phyloP scores from a whole-genome alignment of 805 yeast species.

The Naumovozyma castellii region DNA sequence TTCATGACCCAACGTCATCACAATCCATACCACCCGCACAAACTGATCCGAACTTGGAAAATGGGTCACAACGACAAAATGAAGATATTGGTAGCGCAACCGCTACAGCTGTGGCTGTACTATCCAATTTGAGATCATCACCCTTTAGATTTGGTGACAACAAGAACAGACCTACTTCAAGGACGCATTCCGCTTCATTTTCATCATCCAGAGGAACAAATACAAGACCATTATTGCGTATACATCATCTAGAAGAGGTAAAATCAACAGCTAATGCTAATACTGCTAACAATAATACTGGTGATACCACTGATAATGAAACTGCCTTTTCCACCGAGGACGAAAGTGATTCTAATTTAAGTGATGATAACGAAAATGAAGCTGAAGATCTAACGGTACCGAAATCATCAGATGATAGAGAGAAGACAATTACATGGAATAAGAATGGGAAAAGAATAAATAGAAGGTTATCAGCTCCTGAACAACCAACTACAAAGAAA shows the following conservation, averaged over 20 bases:
- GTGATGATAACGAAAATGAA: not conserved
- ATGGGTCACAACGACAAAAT: constrained; percentile 3
- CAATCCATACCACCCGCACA: constrained; percentile 7
- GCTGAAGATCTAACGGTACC: no score
- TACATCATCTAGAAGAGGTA: constrained; percentile 11
- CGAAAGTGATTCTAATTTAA: not conserved
- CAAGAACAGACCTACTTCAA: constrained; percentile 13
- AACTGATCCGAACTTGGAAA: no score
- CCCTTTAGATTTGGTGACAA: constrained; percentile 21
- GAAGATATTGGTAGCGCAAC: constrained; percentile 28
- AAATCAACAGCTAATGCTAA: not conserved
- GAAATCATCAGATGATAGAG: no score
- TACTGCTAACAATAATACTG: not conserved
- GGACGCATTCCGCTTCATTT: constrained; percentile 25
- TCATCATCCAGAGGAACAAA: constrained; percentile 11
- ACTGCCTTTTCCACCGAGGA: not conserved
- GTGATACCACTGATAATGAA: not conserved
- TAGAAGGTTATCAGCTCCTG: constrained; percentile 13
- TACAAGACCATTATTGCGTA: constrained; percentile 21
- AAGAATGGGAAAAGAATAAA: constrained; percentile 27
- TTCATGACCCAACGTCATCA: constrained; percentile 22
- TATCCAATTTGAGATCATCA: constrained; percentile 29
- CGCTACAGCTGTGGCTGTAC: constrained; percentile 27
- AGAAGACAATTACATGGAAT: constrained; percentile 27
- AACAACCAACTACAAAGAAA: constrained; percentile 2